Conservation (phyloP, 345 rosid species). For the Limnanthes douglasii region DNA sequence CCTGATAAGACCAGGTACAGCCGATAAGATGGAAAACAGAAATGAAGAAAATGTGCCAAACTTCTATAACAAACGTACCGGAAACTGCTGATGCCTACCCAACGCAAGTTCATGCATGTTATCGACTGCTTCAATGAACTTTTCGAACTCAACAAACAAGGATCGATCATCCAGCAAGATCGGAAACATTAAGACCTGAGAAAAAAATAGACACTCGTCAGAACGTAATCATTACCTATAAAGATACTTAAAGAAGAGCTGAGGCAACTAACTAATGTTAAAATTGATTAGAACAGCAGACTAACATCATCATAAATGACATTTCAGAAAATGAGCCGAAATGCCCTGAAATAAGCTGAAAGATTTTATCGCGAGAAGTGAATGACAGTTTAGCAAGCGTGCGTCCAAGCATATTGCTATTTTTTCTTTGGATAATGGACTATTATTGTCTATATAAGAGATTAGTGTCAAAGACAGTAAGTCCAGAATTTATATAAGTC, state of each 20-base stretch:
- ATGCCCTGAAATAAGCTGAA: not conserved
- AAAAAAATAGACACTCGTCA: slow-evolving; percentile 5
- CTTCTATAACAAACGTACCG: slow-evolving; percentile 30
- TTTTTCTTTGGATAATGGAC: too few relatives aligned
- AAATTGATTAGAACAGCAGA: too few relatives aligned
- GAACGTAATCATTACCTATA: slow-evolving; percentile 2
- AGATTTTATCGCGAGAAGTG: not conserved
- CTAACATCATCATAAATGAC: not conserved
- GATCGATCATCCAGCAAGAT: slow-evolving; percentile 63
- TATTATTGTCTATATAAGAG: too few relatives aligned
- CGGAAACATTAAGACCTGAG: slow-evolving; percentile 96
- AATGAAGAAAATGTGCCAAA: not conserved
- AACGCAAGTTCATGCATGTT: slow-evolving; percentile 82
- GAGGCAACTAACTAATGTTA: too few relatives aligned
- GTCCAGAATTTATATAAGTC: too few relatives aligned
- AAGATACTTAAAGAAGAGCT: too few relatives aligned
- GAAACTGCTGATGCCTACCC: slow-evolving; percentile 82
- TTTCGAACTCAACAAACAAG: slow-evolving; percentile 64
- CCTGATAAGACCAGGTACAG: slow-evolving; percentile 25
- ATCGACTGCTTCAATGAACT: slow-evolving; percentile 80
- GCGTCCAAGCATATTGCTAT: too few relatives aligned
- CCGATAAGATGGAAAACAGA: slow-evolving; percentile 9
- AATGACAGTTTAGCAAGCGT: too few relatives aligned
- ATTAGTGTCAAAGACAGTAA: too few relatives aligned
- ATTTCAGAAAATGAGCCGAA: not conserved